Base-by-base conservation (phyloP, 768 basidiomycete genomes). In the Leucocoprinus sp. region DNA sequence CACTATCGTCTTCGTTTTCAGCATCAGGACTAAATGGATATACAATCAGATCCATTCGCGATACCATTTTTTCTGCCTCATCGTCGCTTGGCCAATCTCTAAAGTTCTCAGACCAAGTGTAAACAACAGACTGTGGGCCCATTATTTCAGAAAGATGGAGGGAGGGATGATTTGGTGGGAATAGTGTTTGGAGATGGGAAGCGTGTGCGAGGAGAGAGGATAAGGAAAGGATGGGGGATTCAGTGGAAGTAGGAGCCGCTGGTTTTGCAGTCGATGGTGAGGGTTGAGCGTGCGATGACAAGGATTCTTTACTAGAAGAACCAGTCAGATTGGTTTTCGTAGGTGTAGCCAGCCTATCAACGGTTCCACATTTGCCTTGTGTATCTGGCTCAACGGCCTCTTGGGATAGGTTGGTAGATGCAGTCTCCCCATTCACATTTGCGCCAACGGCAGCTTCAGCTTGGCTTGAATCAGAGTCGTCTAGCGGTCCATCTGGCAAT, bases 121-220 rank as follows among this genome's bases (percentile, higher is more conserved):
- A 76, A 41, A 87, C 66, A 28, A 76, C 83, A 55, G 84, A 88
- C 54, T 84, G 79, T 1, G 83, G 84, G 7, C 88, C 88, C 74
- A 91, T 78, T 38, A 84, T 84, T 22, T 67, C 64, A 5, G 71
- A 62, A 12, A 86, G 64, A 2, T 52, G 57, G 9, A 90, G 64
- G 0, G 60, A 64, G 8, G 79, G 71, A 42, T 82, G 72, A 1
- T 70, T 65, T 2, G 84, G 82, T 3, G 85, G 84, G 58, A 72
- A 82, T 15, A 56, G 52, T n/a, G 57, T 52, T 39, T 72, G 76
- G 9, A 90, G 75, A 6, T 65, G 14, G 71, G 51, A 15, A 57
- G 57, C 18, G 14, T 40, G 17, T 38, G 33, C 19, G 46, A 28
- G 11, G 37, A 23, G 19, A 50, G n/a, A 3, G 33, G 36, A 7